phyloP scores from a whole-genome alignment of 331 rosid species.

The Erythrophleum ivorense region DNA sequence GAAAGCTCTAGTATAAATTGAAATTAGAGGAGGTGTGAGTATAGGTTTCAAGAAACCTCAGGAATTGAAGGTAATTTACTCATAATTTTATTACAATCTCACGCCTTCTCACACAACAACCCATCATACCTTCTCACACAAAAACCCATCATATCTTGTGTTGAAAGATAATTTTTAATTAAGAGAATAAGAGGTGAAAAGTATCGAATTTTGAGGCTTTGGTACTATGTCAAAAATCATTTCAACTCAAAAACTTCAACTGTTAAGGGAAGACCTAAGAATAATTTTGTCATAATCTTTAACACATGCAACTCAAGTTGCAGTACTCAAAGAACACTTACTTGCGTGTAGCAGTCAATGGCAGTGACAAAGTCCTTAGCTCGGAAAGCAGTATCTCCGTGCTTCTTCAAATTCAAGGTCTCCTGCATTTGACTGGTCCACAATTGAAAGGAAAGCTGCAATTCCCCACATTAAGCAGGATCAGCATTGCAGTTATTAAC shows the following conservation, averaged over 20 bases:
- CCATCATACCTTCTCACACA: too few species aligned
- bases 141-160: too few species aligned
- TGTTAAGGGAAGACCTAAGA: neutral
- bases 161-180: too few species aligned
- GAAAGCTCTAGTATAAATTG: neutral
- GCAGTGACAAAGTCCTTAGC: conserved; percentile 81
- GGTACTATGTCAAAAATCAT: neutral
- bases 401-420: conserved; percentile 84
- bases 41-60: neutral
- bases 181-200: neutral
- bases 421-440: conserved; percentile 99
- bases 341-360: conserved; percentile 83
- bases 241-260: neutral
- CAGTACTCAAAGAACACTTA: conserved; percentile 47
- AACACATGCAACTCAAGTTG: conserved; percentile 28
- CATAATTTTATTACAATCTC: too few species aligned
- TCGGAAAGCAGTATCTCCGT: conserved; percentile 89
- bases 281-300: neutral
- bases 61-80: neutral
- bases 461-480: conserved; percentile 41
- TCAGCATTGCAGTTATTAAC: conserved; percentile 36
- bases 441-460: conserved; percentile 96
- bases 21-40: neutral
- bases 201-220: neutral
- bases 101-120: too few species aligned